Evolutionary conservation across 345 rosid genomes (phyloP), one percentile per base, ranked within the genome.

Genomic region (Populus nigra): DNA sequence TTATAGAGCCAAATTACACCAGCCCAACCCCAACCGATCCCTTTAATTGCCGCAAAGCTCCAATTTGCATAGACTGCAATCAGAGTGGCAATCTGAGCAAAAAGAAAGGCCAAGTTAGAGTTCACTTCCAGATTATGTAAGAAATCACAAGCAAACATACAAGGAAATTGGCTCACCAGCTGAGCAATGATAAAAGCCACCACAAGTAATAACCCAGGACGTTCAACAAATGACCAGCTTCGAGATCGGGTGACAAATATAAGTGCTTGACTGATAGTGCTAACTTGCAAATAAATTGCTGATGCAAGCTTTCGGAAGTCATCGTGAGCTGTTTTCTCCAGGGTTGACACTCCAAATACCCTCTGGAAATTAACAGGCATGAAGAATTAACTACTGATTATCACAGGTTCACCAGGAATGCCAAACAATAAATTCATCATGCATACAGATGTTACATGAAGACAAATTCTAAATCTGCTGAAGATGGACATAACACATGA

Each of bases 21-120:
- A 11, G 99, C 99, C 99, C 99, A 96, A 74, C 98, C 97, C 99
- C 99, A 96, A 59, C 98, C 99, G 23, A 96, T 96, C 41, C 99
- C 99, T 86, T 93, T 95, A 35, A 96, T 93, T 1, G 97, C 99
- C 71, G 98, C 94, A 81, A 96, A 96, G 81, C 91, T 86, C 98
- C 97, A 96, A 73, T 76, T 92, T 17, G 99, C 99, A 71, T 96
- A 93, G 25, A 96, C 99, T 16, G 98, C 99, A 84, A 93, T 93
- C 66, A 96, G 85, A 43, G 99, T 96, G 63, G 99, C 99, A 80
- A 93, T 87, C 99, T 96, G 86, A 78, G 69, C 39, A 82, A 9
- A 77, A 68, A 39, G 20, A 75, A 75, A 68, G 3, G n/a, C n/a
- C 72, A 76, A 47, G 41, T 33, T 36, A 29, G 76, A 68, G 39